Conservation (phyloP, 176 grass and related monocot species). For the Ampelocalamus luodianensis region DNA sequence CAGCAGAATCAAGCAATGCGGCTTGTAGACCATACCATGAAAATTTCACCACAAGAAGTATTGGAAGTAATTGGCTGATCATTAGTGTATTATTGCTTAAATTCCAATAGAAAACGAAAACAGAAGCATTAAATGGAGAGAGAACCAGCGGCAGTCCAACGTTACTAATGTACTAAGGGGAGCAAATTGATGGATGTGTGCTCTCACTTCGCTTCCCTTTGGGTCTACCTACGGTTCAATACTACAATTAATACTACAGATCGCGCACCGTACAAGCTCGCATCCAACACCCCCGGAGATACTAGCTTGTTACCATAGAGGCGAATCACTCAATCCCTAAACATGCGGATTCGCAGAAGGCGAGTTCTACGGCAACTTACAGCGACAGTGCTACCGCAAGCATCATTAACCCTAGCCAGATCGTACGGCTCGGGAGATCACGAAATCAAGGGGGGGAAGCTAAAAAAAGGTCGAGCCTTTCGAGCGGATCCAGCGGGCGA, state of each 20-base stretch:
- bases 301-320: not conserved
- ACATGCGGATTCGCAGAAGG: not conserved
- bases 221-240: slow-evolving; percentile 37
- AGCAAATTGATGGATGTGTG: slow-evolving; percentile 20
- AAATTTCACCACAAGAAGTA: not conserved
- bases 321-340: slow-evolving; percentile 21
- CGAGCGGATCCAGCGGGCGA: slow-evolving; percentile 18
- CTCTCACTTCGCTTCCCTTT: slow-evolving; percentile 4
- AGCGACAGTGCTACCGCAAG: slow-evolving; percentile 19
- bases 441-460: slow-evolving; percentile 12
- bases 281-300: not conserved
- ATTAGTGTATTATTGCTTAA: not conserved
- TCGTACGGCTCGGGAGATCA: slow-evolving; percentile 25
- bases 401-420: slow-evolving; percentile 35
- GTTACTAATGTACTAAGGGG: slow-evolving; percentile 22
- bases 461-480: slow-evolving; percentile 3
- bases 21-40: not conserved
- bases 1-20: slow-evolving; percentile 4
- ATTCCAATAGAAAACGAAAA: not conserved
- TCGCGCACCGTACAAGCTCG: slow-evolving; percentile 38
- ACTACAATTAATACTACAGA: slow-evolving; percentile 45
- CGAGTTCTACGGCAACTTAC: slow-evolving; percentile 27
- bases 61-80: slow-evolving; percentile 3
- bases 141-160: not conserved
- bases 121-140: slow-evolving; percentile 37